Evolutionary conservation across 352 stramenopile genomes (phyloP), one percentile per base, ranked within the genome.

Genomic region (Phytophthora cactorum): DNA sequence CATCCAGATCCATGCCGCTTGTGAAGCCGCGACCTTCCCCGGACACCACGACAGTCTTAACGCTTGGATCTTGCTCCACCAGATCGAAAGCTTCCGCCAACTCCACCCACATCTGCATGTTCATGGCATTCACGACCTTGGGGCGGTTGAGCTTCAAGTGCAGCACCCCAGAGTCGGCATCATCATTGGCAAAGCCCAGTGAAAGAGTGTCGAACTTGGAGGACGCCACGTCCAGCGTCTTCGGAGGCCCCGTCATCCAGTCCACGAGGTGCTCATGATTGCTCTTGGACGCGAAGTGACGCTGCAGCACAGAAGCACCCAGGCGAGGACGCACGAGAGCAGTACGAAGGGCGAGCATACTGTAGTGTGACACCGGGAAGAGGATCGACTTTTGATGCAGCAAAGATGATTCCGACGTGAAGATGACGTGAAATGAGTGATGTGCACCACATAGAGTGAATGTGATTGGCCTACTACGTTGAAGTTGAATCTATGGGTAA

Each of bases 101-200:
- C 22, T 97, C 90, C 31, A 82, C 67, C 90, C 90, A 97, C 82
- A 97, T 93, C 60, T 90, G 84, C 84, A 97, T 93, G 72, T 95
- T 92, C 77, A 97, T 92, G 31, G 89, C 86, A 47, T 97, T 97
- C 46, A 94, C 67, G 49, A 88, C 81, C 63, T 88, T 90, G 4
- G 91, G 91, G 9, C 90, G 89, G 44, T 94, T 79, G 28, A 97
- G 77, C 58, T 89, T 84, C 49, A 97, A 62, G 70, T 93, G 81
- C 17, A 93, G 63, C 27, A 97, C 84, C 45, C 86, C 74, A 43
- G 80, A 72, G 11, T 74, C 70, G 9, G 75, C 55, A 36, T 80
- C 36, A 15, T 69, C 63, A 34, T 86, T 66, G 4, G 61, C 55
- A 25, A 79, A 71, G 0, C 27, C 46, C 25, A 79, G 22, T 46